Percentiles rank a stretch among this genome's conserved stretches.
These are phyloP conservation scores for Fusarium algeriense DNA, from an alignment of 2,329 filamentous ascomycete genomes.

Conservation along the genomic window DNA sequence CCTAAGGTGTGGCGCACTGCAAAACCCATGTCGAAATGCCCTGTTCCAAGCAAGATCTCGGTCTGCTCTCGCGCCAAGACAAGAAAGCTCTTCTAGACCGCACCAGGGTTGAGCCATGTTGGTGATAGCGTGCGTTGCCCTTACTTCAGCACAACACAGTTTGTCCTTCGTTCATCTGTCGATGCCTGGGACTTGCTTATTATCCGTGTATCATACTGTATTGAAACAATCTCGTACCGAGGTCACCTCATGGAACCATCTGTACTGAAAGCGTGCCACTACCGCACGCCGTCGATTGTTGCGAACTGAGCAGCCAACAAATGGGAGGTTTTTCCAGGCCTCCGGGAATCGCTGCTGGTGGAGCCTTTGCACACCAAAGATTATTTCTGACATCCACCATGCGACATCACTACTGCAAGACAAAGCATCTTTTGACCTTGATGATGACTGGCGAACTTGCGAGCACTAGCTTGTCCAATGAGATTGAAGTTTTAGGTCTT, in stretches of 20 bases:
- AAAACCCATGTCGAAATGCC: conserved; percentile 36
- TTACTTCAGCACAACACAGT: conserved; percentile 5
- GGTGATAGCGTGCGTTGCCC: conserved; percentile 25
- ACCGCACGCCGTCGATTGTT: conserved; percentile 45
- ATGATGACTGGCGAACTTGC: conserved; percentile 19
- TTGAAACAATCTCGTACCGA: conserved; percentile 18
- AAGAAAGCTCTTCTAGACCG: conserved; percentile 14
- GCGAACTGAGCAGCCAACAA: conserved; percentile 40
- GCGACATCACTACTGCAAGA: conserved; percentile 22
- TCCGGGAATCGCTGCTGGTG: conserved; percentile 44
- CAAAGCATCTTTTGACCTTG: conserved; percentile 29
- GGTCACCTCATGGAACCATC: conserved; percentile 39
- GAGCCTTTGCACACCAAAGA: conserved; percentile 47
- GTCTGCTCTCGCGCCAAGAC: conserved; percentile 26
- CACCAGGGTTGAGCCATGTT: conserved; percentile 34
- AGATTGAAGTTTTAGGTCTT: neutral
- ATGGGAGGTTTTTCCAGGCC: conserved; percentile 49
- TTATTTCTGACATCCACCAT: conserved; percentile 47
- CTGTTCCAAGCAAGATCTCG: conserved; percentile 38
- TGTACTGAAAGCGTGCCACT: conserved; percentile 41
- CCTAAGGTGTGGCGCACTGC: conserved; percentile 34
- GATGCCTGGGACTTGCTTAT: conserved; percentile 7
- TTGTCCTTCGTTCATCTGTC: neutral
- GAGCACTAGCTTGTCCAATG: conserved; percentile 25
- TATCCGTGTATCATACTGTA: conserved; percentile 17